phyloP scores from a whole-genome alignment of 805 yeast genomes.

The Phaffomyces antillensis region DNA sequence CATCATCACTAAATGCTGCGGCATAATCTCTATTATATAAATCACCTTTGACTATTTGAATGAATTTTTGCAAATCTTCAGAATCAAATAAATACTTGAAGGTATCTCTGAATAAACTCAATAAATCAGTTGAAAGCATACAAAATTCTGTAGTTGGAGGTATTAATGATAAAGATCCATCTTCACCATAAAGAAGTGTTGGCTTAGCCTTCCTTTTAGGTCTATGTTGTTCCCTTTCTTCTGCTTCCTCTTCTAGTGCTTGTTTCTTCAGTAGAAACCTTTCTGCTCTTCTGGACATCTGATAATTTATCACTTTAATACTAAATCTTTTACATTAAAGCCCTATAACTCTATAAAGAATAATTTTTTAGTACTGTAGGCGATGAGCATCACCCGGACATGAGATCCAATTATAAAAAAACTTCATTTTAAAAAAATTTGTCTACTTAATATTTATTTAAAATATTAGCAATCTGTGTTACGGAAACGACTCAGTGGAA shows the following conservation, averaged over 20 bases:
- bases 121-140: constrained; percentile 18
- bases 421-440: constrained; percentile 7
- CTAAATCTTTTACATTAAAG: background rate
- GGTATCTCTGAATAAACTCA: constrained; percentile 16
- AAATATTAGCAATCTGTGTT: constrained; percentile 44
- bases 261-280: constrained; percentile 13
- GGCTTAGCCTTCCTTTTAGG: background rate
- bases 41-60: constrained; percentile 66
- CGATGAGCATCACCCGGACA: constrained; percentile 6
- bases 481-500: constrained; percentile 34
- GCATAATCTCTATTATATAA: constrained; percentile 65
- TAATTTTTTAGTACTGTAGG: background rate
- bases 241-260: constrained; percentile 3
- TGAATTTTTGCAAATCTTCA: constrained; percentile 27
- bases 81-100: constrained; percentile 19
- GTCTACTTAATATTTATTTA: background rate
- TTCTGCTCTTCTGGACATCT: constrained; percentile 20
- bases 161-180: constrained; percentile 6
- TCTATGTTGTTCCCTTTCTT: background rate
- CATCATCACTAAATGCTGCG: constrained; percentile 57
- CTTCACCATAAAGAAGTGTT: background rate
- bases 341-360: background rate
- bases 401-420: background rate
- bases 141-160: constrained; percentile 15
- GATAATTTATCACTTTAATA: too few species aligned